Conservation (phyloP, 345 rosid species). For the Pistacia integerrima region DNA sequence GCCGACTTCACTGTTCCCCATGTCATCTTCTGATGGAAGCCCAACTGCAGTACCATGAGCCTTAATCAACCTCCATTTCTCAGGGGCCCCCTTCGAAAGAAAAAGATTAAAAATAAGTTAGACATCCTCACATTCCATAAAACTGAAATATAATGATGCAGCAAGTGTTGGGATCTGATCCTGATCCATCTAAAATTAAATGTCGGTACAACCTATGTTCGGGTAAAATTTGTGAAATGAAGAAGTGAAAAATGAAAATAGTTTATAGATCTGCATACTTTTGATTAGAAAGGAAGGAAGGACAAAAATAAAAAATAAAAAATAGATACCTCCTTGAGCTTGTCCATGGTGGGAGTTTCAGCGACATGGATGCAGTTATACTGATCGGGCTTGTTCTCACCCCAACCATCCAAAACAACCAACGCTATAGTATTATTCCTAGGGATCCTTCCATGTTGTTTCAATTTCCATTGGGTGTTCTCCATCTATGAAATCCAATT, state of each 20-base stretch:
- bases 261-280: too few relatives aligned
- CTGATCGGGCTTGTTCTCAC: conserved; percentile 78
- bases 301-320: background rate
- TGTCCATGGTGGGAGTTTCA: conserved; percentile 89
- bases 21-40: conserved; percentile 93
- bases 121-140: background rate
- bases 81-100: conserved; percentile 62
- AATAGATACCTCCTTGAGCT: conserved; percentile 69
- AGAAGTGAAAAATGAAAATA: too few relatives aligned
- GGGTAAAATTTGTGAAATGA: too few relatives aligned
- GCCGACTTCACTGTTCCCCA: conserved; percentile 99
- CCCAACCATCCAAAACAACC: conserved; percentile 98
- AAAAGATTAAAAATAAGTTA: background rate
- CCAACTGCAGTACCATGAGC: conserved; percentile 97
- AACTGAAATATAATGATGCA: too few relatives aligned
- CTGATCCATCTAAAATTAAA: too few relatives aligned
- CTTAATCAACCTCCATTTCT: conserved; percentile 81
- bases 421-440: conserved; percentile 76
- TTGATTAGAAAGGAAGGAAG: background rate
- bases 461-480: conserved; percentile 67
- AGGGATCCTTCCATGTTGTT: conserved; percentile 78
- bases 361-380: conserved; percentile 92
- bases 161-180: too few relatives aligned
- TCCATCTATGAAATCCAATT: conserved; percentile 42
- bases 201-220: too few relatives aligned